phyloP scores from a whole-genome alignment of 192 early-diverging fungal genomes.

The Geranomyces variabilis region DNA sequence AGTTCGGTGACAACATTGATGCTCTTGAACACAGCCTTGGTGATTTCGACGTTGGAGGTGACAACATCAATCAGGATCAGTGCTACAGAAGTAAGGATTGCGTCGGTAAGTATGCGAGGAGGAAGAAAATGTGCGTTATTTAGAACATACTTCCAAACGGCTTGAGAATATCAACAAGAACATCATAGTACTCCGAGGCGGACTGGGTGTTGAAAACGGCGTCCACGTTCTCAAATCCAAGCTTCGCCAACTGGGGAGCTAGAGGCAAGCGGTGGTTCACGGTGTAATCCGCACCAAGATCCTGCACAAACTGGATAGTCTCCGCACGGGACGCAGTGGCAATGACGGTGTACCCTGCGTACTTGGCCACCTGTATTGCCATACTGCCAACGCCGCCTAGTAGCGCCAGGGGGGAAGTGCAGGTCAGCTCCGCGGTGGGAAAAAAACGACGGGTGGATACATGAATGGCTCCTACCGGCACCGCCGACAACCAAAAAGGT shows the following conservation, averaged over 20 bases:
- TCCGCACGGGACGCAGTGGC: neutral
- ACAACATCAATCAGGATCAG: neutral
- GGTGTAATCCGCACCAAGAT: neutral
- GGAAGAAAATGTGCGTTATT: too few relatives aligned
- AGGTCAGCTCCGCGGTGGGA: too few relatives aligned
- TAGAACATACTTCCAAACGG: neutral
- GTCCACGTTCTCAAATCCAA: neutral
- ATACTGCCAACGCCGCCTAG: conserved; percentile 5
- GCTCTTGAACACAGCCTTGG: neutral
- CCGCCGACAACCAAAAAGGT: neutral
- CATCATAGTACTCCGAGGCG: neutral
- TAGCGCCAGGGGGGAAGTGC: too few relatives aligned
- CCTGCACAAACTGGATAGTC: neutral
- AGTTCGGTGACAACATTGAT: neutral
- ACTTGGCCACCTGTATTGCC: neutral
- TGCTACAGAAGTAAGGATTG: neutral
- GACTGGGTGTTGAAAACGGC: neutral
- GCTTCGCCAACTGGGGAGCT: neutral
- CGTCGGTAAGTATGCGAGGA: too few relatives aligned
- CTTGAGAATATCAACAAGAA: neutral
- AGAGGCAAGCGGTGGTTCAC: neutral
- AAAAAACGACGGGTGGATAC: too few relatives aligned
- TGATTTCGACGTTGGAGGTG: neutral
- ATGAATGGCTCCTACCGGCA: too few relatives aligned
- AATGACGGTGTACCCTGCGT: neutral